Percentiles rank a stretch among this genome's conserved stretches.
phyloP scores from a whole-genome alignment of 1,284 basidiomycete species.

The Earliella scabrosa region DNA sequence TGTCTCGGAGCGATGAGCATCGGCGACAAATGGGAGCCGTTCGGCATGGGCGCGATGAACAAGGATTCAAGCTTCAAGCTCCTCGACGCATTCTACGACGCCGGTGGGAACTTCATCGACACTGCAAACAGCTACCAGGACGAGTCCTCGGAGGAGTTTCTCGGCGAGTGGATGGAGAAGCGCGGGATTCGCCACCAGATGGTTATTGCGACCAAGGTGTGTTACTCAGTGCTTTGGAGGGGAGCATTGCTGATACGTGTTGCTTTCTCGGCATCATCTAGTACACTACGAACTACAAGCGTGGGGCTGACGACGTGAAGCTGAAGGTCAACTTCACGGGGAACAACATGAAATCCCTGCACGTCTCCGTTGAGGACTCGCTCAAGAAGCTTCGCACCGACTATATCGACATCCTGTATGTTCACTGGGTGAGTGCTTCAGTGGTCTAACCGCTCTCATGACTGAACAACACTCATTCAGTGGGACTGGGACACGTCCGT shows the following conservation, averaged over 20 bases:
- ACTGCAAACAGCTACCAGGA: conserved; percentile 39
- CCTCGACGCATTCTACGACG: conserved; percentile 39
- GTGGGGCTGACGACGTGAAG: conserved; percentile 12
- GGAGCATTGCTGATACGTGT: neutral
- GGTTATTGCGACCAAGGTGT: conserved; percentile 47
- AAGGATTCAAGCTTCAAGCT: conserved; percentile 38
- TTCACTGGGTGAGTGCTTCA: conserved; percentile 18
- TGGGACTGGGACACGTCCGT: conserved; percentile 49
- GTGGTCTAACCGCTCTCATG: no score
- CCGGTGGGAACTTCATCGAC: conserved; percentile 39
- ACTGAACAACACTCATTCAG: conserved; percentile 16
- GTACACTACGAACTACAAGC: conserved; percentile 42
- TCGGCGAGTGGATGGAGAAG: conserved; percentile 51
- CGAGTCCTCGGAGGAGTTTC: conserved; percentile 36
- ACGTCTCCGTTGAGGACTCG: conserved; percentile 39
- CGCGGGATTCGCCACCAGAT: conserved; percentile 46
- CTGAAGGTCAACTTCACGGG: conserved; percentile 39
- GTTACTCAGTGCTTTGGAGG: neutral
- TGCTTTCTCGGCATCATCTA: neutral
- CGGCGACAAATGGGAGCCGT: conserved; percentile 47
- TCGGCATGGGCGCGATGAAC: conserved; percentile 44
- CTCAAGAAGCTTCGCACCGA: conserved; percentile 49
- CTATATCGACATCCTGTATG: conserved; percentile 48
- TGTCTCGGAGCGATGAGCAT: conserved; percentile 58
- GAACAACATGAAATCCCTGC: conserved; percentile 40